Percentiles rank a stretch among this genome's conserved stretches.
Conservation (phyloP, 169 alveolate species). For the Babesia ovis region DNA sequence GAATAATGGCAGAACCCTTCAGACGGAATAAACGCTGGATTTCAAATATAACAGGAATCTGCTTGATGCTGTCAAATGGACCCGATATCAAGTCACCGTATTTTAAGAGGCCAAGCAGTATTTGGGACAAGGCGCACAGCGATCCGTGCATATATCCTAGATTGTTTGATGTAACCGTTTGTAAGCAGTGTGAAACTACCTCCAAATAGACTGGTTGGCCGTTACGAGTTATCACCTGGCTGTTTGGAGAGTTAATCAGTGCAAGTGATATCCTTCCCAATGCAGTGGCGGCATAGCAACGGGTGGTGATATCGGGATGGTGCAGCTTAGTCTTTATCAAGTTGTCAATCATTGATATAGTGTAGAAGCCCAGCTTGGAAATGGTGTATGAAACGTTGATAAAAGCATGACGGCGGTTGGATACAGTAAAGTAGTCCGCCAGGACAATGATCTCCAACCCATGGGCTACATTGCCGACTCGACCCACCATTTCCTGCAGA, state of each 20-base stretch:
- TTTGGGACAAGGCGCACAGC: conserved; percentile 37
- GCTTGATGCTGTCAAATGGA: conserved; percentile 16
- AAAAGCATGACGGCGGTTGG: conserved; percentile 52
- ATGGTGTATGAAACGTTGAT: conserved; percentile 28
- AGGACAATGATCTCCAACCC: conserved; percentile 47
- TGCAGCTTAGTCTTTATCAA: conserved; percentile 43
- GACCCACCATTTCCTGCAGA: conserved; percentile 62
- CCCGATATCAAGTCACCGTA: conserved; percentile 1
- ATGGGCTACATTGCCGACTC: conserved; percentile 45
- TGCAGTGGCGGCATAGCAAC: conserved; percentile 40
- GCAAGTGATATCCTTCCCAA: conserved; percentile 32
- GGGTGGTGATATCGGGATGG: conserved; percentile 57
- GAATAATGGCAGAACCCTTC: conserved; percentile 25
- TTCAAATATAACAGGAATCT: conserved; percentile 49
- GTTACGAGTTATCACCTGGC: conserved; percentile 29
- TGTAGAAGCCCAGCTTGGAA: conserved; percentile 45
- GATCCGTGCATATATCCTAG: conserved; percentile 51
- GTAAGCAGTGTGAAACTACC: conserved; percentile 8
- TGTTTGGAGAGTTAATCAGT: conserved; percentile 19
- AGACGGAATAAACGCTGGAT: conserved; percentile 32
- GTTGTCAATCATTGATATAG: conserved; percentile 51
- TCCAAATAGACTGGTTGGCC: conserved; percentile 27
- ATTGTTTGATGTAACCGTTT: neutral
- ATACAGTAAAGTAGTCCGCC: conserved; percentile 52
- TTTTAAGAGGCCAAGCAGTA: conserved; percentile 8